These are phyloP conservation scores for Chloromonas sp. DNA, from an alignment of 163 green algal genomes.

Conservation along the genomic window DNA sequence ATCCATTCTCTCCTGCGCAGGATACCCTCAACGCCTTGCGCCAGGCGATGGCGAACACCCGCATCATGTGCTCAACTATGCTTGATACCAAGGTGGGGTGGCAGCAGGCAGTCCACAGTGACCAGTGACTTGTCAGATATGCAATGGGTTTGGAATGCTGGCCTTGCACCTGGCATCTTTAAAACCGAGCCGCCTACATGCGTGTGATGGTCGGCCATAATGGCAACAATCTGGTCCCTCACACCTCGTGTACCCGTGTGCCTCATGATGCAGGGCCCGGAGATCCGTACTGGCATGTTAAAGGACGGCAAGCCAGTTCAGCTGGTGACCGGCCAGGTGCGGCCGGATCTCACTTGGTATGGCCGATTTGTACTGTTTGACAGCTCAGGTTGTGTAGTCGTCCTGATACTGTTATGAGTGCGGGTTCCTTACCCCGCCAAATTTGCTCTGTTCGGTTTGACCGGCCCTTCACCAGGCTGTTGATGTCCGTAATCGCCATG, in stretches of 20 bases:
- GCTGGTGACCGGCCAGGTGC: constrained; percentile 39
- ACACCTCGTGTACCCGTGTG: not conserved
- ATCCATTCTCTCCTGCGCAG: constrained; percentile 32
- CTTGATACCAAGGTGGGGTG: constrained; percentile 85
- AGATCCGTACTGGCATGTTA: constrained; percentile 91
- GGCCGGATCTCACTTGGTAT: not conserved
- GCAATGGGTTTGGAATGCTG: not conserved
- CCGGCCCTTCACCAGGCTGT: no score
- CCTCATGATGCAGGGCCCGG: constrained; percentile 61
- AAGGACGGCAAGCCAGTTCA: constrained; percentile 71
- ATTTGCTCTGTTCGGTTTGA: not conserved
- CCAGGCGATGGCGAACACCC: constrained; percentile 81
- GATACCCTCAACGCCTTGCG: constrained; percentile 92
- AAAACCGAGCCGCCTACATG: not conserved
- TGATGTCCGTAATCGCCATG: not conserved
- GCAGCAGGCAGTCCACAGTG: not conserved
- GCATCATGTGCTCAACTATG: constrained; percentile 96
- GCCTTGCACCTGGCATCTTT: not conserved
- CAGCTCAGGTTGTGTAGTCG: not conserved
- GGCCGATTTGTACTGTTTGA: not conserved
- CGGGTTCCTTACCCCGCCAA: not conserved
- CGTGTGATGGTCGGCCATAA: not conserved
- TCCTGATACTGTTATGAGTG: not conserved
- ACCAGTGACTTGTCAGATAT: not conserved
- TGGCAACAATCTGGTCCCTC: not conserved